Percentiles rank a stretch among this genome's conserved stretches.
Evolutionary conservation across 805 yeast species (phyloP).

Genomic region (Candida silvicultrix): DNA sequence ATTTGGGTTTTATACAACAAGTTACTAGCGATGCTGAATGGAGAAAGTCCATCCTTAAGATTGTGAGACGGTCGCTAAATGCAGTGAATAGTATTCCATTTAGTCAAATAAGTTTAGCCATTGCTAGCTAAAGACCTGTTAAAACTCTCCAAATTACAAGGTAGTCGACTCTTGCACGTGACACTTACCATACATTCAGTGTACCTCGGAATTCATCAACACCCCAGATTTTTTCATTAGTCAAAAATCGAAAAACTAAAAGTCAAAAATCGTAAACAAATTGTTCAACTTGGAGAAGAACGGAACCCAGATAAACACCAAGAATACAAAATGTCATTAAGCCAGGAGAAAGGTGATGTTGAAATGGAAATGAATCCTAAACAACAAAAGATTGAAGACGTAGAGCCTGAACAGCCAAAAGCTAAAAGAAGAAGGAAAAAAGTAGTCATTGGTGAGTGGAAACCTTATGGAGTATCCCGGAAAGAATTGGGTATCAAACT

Average conservation of each 20-base stretch:
- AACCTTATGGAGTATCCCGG: background rate
- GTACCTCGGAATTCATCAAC: background rate
- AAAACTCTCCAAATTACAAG: too few relatives aligned
- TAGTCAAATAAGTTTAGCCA: too few relatives aligned
- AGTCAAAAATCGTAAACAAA: background rate
- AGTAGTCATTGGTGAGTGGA: slow-evolving; percentile 21
- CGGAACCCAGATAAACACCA: background rate
- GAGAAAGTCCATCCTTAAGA: too few relatives aligned
- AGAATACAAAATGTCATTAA: background rate
- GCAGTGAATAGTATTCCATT: too few relatives aligned
- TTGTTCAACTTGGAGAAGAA: background rate
- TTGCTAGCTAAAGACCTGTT: too few relatives aligned
- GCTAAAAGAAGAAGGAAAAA: slow-evolving; percentile 11
- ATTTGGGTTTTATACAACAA: too few relatives aligned
- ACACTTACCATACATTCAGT: background rate
- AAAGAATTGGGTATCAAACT: background rate
- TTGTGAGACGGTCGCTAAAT: too few relatives aligned
- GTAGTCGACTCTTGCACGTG: background rate
- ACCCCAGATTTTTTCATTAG: background rate
- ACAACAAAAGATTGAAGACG: background rate
- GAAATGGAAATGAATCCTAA: background rate
- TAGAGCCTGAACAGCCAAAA: slow-evolving; percentile 1
- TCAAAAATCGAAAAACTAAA: background rate
- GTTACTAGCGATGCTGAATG: too few relatives aligned
- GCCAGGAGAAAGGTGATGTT: background rate